Conservation (phyloP, 345 rosid species). For the Fremontodendron californicum region DNA sequence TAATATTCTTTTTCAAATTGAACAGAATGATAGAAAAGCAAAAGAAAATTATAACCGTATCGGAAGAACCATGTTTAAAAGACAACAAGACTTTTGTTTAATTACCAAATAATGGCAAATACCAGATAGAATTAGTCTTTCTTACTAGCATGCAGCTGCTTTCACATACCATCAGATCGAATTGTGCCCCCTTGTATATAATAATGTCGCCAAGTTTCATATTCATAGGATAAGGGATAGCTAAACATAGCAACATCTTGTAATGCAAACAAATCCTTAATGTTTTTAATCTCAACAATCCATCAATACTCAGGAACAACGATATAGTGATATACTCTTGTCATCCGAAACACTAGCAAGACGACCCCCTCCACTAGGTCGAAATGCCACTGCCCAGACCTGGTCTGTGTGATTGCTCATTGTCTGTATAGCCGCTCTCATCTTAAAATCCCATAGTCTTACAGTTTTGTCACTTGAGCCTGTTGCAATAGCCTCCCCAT, state of each 20-base stretch:
- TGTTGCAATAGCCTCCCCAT: constrained; percentile 78
- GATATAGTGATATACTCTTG: constrained; percentile 86
- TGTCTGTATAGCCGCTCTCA: constrained; percentile 91
- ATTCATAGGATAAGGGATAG: too few relatives aligned
- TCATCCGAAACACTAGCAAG: constrained; percentile 94
- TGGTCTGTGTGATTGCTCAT: constrained; percentile 88
- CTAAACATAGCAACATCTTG: background rate
- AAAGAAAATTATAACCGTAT: too few relatives aligned
- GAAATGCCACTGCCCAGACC: constrained; percentile 91
- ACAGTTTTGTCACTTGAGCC: constrained; percentile 95
- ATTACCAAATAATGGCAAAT: too few relatives aligned
- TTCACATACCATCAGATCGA: too few relatives aligned
- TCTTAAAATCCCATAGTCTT: constrained; percentile 89
- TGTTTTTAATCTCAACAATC: constrained; percentile 1
- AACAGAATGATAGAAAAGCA: too few relatives aligned
- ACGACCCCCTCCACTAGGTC: constrained; percentile 55
- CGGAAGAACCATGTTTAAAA: too few relatives aligned
- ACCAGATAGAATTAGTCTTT: too few relatives aligned
- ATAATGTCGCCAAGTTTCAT: background rate
- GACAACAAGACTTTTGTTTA: too few relatives aligned
- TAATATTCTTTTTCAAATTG: too few relatives aligned
- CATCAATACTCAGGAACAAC: constrained; percentile 50
- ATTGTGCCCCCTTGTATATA: too few relatives aligned
- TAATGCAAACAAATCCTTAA: background rate
- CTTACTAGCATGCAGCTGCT: too few relatives aligned